phyloP scores from a whole-genome alignment of 202 grass and related monocot genomes.

The Schoenoplectus tabernaemontani region DNA sequence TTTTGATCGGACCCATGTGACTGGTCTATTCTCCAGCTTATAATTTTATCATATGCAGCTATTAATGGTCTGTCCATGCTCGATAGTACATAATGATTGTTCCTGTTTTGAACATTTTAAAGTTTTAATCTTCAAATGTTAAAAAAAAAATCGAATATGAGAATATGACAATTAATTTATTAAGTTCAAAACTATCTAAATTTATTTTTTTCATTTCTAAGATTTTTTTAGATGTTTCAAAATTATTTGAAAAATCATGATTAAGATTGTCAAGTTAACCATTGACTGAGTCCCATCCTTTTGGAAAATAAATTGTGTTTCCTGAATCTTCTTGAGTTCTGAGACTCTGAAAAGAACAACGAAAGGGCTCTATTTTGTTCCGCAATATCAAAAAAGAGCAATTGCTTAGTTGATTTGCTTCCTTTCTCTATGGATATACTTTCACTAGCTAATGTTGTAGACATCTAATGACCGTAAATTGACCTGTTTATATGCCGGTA shows the following conservation, averaged over 20 bases:
- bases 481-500: neutral
- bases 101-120: too few relatives aligned
- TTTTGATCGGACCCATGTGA: too few relatives aligned
- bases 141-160: neutral
- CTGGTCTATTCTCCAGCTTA: too few relatives aligned
- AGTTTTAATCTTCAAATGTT: neutral
- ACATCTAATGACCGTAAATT: neutral
- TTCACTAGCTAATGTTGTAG: neutral
- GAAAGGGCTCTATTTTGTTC: too few relatives aligned
- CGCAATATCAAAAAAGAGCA: neutral
- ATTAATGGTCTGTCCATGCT: too few relatives aligned
- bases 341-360: neutral
- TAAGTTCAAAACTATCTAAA: too few relatives aligned
- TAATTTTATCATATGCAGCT: too few relatives aligned
- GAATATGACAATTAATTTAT: neutral
- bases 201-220: too few relatives aligned
- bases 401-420: neutral
- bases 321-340: neutral
- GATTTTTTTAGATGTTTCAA: too few relatives aligned
- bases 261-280: neutral
- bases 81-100: too few relatives aligned
- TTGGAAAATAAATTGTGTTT: neutral
- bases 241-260: neutral
- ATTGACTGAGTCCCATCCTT: neutral
- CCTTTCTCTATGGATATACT: neutral